A percentile compares a stretch with the other conserved stretches of the same genome.
phyloP scores from a whole-genome alignment of 1,284 basidiomycete genomes.

The Coniophora puteana region DNA sequence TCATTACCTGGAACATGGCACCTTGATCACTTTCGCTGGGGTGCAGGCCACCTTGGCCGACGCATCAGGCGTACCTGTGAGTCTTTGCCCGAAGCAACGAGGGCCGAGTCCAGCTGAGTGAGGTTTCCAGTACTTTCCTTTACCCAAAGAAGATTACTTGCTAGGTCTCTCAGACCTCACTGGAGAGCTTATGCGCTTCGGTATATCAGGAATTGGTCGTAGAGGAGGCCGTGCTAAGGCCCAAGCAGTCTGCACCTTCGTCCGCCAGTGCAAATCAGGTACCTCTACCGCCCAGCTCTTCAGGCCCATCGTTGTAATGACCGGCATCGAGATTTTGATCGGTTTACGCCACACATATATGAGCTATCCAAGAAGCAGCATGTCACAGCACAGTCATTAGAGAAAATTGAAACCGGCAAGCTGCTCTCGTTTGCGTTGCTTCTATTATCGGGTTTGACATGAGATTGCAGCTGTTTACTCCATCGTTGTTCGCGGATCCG shows the following conservation, averaged over 20 bases:
- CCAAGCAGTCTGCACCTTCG: constrained; percentile 70
- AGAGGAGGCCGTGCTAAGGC: constrained; percentile 72
- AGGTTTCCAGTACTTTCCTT: constrained; percentile 54
- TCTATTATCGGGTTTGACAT: background rate
- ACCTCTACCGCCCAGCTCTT: constrained; percentile 19
- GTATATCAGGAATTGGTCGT: constrained; percentile 73
- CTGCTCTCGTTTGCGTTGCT: constrained; percentile 2
- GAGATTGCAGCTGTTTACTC: constrained; percentile 58
- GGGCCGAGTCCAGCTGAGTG: constrained; percentile 1
- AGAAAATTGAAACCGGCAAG: constrained; percentile 93
- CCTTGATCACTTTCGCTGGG: constrained; percentile 67
- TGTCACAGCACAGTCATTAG: constrained; percentile 81
- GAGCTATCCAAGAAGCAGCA: constrained; percentile 86
- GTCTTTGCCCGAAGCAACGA: constrained; percentile 22
- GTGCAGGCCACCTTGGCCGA: constrained; percentile 67
- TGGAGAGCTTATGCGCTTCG: constrained; percentile 96
- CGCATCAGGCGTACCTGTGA: constrained; percentile 54
- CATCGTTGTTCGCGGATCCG: constrained; percentile 63
- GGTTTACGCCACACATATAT: constrained; percentile 60
- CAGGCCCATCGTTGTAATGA: background rate
- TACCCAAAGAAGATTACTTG: constrained; percentile 81
- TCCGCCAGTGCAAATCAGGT: constrained; percentile 78
- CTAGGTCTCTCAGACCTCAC: constrained; percentile 93
- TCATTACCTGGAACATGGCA: constrained; percentile 76
- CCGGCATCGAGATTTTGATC: constrained; percentile 65